Conservation (phyloP, 805 yeast species). For the Yamadazyma paraphyllophila region DNA sequence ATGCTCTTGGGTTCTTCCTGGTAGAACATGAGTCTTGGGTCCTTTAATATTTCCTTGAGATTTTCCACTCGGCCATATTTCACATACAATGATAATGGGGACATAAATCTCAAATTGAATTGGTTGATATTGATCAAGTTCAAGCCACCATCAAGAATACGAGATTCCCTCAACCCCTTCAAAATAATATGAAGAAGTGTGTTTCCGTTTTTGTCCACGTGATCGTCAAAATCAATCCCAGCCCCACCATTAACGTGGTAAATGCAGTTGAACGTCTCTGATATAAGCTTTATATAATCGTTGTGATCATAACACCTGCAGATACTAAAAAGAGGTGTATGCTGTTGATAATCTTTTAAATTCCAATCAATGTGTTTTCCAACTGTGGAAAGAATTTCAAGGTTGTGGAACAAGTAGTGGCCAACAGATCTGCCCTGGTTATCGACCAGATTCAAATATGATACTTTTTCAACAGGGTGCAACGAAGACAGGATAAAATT, state of each 20-base stretch:
- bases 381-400: conserved; percentile 47
- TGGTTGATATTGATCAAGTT: conserved; percentile 52
- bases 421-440: conserved; percentile 59
- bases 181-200: conserved; percentile 72
- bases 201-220: conserved; percentile 71
- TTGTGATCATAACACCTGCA: conserved; percentile 80
- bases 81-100: conserved; percentile 71
- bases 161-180: conserved; percentile 39
- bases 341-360: conserved; percentile 57
- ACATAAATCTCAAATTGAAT: conserved; percentile 53
- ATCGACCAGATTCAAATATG: conserved; percentile 54
- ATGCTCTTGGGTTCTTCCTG: conserved; percentile 32
- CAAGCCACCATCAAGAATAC: conserved; percentile 22
- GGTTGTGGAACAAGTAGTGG: conserved; percentile 65
- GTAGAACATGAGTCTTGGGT: conserved; percentile 42
- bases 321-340: conserved; percentile 75
- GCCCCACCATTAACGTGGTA: conserved; percentile 22
- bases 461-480: conserved; percentile 43
- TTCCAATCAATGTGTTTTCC: conserved; percentile 72
- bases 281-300: conserved; percentile 51
- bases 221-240: conserved; percentile 52
- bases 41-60: conserved; percentile 47
- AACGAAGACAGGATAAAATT: conserved; percentile 41
- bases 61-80: conserved; percentile 68
- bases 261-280: conserved; percentile 44